phyloP scores from a whole-genome alignment of 2,329 filamentous ascomycete genomes.

The Hymenoscyphus fructigenus region DNA sequence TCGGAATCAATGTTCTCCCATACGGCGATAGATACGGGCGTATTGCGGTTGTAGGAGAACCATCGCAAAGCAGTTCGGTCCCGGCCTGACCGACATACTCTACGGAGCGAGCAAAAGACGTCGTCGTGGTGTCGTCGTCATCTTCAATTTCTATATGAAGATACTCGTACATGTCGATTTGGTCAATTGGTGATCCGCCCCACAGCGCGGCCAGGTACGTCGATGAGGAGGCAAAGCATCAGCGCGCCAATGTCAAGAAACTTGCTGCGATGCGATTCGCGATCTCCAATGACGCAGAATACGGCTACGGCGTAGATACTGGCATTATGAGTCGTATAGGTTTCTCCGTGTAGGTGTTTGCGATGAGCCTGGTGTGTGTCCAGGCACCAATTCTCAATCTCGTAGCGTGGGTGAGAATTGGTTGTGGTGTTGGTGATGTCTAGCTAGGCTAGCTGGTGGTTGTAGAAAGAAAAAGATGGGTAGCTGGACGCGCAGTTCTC shows the following conservation, averaged over 20 bases:
- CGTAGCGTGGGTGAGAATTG: background rate
- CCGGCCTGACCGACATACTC: background rate
- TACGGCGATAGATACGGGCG: too few species aligned
- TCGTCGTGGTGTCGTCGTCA: background rate
- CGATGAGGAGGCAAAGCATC: background rate
- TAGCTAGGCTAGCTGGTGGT: background rate
- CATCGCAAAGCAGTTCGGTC: background rate
- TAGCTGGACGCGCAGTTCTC: background rate
- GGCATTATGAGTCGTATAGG: background rate
- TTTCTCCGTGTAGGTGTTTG: background rate
- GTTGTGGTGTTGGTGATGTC: background rate
- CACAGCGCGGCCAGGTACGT: background rate
- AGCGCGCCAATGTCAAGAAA: too few species aligned
- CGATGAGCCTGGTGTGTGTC: background rate
- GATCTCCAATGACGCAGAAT: background rate
- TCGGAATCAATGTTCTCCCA: too few species aligned
- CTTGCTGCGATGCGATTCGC: background rate
- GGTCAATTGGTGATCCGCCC: background rate
- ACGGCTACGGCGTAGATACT: background rate
- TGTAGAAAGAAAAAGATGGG: background rate
- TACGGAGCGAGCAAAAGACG: background rate
- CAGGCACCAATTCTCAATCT: background rate
- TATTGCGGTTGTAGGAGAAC: background rate
- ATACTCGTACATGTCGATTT: background rate
- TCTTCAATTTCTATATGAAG: background rate